Percentiles rank a stretch among this genome's conserved stretches.
These are phyloP conservation scores for Penicillium silybi DNA, from an alignment of 495 filamentous ascomycete species.

Conservation along the genomic window DNA sequence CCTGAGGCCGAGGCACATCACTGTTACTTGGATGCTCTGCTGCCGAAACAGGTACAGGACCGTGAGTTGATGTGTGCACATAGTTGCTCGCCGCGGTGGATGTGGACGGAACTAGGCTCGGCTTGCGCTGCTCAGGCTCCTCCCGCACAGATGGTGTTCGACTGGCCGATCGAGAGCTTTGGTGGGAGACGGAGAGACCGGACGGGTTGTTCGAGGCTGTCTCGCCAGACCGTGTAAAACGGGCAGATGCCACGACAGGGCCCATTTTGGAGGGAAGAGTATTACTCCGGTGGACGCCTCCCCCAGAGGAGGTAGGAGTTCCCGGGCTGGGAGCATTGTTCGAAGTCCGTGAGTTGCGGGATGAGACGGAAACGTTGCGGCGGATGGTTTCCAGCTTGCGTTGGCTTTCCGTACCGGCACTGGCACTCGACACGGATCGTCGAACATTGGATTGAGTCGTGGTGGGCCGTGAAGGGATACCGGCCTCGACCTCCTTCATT, in stretches of 20 bases:
- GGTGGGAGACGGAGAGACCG: slow-evolving; percentile 28
- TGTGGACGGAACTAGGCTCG: slow-evolving; percentile 1
- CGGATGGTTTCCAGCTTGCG: slow-evolving; percentile 68
- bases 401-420: slow-evolving; percentile 79
- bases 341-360: slow-evolving; percentile 64
- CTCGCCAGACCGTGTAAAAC: slow-evolving; percentile 45
- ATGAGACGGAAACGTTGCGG: slow-evolving; percentile 76
- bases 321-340: slow-evolving; percentile 66
- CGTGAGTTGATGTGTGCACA: slow-evolving; percentile 36
- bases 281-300: slow-evolving; percentile 84
- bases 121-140: slow-evolving; percentile 7
- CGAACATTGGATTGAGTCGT: slow-evolving; percentile 52
- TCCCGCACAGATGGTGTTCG: slow-evolving; percentile 31
- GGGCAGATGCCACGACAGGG: slow-evolving; percentile 59
- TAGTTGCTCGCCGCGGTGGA: slow-evolving; percentile 19
- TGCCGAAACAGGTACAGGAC: slow-evolving; percentile 25
- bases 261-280: slow-evolving; percentile 93
- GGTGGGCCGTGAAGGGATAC: slow-evolving; percentile 52
- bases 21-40: slow-evolving; percentile 19
- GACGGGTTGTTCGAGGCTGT: slow-evolving; percentile 27
- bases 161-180: slow-evolving; percentile 33
- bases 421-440: slow-evolving; percentile 81
- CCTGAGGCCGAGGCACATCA: slow-evolving; percentile 43
- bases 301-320: slow-evolving; percentile 57
- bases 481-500: slow-evolving; percentile 74